Evolutionary conservation across 1,139 yeast species (phyloP), one percentile per base, ranked within the genome.

Genomic region (Suhomyces chickasaworum): DNA sequence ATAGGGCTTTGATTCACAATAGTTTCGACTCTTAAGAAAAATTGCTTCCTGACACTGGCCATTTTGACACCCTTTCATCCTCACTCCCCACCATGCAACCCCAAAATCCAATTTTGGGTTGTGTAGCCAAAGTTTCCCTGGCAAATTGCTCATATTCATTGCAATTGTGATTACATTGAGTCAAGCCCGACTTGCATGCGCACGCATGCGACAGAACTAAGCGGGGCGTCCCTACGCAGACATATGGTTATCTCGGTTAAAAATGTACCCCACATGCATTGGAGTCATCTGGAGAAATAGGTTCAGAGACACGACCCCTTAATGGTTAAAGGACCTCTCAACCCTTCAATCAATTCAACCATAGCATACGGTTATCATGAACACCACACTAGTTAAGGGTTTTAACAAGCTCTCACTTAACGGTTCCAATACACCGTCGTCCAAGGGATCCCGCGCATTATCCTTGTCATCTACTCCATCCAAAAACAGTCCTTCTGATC

Each of bases 381-480:
- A 39, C 22, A 47, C 53, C 34, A 36, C 51, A 9, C 35, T 55
- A 17, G 44, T 49, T 16, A 56, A 52, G 35, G 52, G 55, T 10
- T 45, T 53, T 25, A 50, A 49, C 49, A 55, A 51, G 47, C 44
- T 54, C 32, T 41, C 52, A 17, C 37, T 52, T 22, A 48, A 34
- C 41, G 48, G 38, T n/a, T 23, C 41, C 7, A 16, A 21, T 13
- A 20, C 41, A 2, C 41, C 45, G 7, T 15, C 37, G 10, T 33
- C 23, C 22, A 29, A 29, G 22, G 31, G 17, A 15, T 39, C 34
- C 18, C 38, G 33, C 25, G 36, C 42, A 23, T 21, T 35, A 12
- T 34, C 43, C 12, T 27, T 23, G 10, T 37, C 42, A 8, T 35
- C 45, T 15, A 16, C 43, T 3, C 18, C 45, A 2, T 12, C 40